These are phyloP conservation scores for Aspergillus ibericus DNA, from an alignment of 2,329 filamentous ascomycete species.

Conservation along the genomic window DNA sequence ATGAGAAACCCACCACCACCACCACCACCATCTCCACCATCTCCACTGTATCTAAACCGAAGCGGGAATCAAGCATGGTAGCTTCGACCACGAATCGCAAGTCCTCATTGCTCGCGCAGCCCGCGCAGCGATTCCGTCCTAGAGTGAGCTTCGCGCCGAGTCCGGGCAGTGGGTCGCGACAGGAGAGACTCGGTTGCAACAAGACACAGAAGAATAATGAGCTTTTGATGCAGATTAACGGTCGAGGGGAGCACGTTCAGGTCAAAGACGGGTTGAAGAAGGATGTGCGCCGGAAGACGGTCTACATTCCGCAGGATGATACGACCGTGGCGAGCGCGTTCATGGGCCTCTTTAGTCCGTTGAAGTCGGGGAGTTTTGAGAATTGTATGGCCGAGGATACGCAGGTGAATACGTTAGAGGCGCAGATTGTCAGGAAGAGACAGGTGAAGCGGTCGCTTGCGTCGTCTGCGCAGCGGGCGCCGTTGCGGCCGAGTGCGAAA, in stretches of 20 bases:
- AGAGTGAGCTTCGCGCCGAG: conserved; percentile 30
- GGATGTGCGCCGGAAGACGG: conserved; percentile 37
- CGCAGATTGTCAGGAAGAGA: conserved; percentile 35
- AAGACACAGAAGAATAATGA: conserved; percentile 17
- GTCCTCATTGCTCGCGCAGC: conserved; percentile 40
- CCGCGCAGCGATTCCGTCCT: conserved; percentile 42
- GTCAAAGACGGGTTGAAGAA: conserved; percentile 28
- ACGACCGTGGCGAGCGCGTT: conserved; percentile 44
- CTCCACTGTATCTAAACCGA: conserved; percentile 17
- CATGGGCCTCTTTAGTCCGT: conserved; percentile 46
- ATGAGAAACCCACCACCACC: conserved; percentile 12
- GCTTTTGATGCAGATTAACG: conserved; percentile 17
- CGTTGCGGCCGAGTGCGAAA: conserved; percentile 48
- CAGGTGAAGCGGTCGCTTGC: conserved; percentile 25
- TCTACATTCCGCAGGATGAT: conserved; percentile 46
- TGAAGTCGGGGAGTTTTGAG: conserved; percentile 28
- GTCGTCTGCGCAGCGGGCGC: conserved; percentile 38
- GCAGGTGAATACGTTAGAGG: conserved; percentile 35
- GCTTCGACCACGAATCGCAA: conserved; percentile 21
- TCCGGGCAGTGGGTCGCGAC: conserved; percentile 17
- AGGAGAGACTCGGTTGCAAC: conserved; percentile 7
- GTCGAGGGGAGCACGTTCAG: background rate
- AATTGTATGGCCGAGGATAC: conserved; percentile 16
- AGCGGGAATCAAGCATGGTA: conserved; percentile 19
- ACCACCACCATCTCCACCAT: too few species aligned